Base-by-base conservation (phyloP, 1,284 basidiomycete genomes). In the Puccinia polysora region DNA sequence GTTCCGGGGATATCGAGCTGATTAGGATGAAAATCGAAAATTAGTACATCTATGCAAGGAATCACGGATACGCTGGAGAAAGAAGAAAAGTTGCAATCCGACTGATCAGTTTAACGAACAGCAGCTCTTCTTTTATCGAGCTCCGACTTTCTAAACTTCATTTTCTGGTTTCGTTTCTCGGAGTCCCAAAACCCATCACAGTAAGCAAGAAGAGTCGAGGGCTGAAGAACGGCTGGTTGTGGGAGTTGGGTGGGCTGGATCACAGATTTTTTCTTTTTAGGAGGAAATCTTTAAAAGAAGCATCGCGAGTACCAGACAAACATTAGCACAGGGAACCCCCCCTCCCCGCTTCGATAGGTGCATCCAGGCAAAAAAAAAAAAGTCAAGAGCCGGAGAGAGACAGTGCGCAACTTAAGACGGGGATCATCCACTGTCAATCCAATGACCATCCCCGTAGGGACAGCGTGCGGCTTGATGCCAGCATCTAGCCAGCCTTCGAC, bases 1-100 rank as follows among this genome's bases (percentile, higher is more conserved):
- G 85, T 87, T 0, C 92, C 92, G 1, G 92, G 92, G 2, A 91
- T 40, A 14, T 45, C 47, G 14, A 67, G 15, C 81, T 5, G 86
- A 81, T 74, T 30, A 20, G 34, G 38, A 36, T 40, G 36, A 20
- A 59, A 5, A 23, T 20, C 5, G 23, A 62, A 32, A 32, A 47
- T 36, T 10, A 28, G 10, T 6, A 18, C 28, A 47, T 32, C 32
- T 10, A 45, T 28, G 15, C n/a, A 43, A 10, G 8, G 3, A 30
- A 40, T 45, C 23, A 30, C n/a, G 28, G 12, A 4, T 38, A 5
- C 7, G 15, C 49, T 36, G 20, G 20, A 56, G 34, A 32, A 68
- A 12, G 15, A 18, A 6, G 18, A 36, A 7, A 5, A 32, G 0
- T 30, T 2, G 47, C 0, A 23, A 36, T 30, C 2, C 32, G 3